These are phyloP conservation scores for Barnettozyma salicaria DNA, from an alignment of 805 yeast genomes.

Conservation along the genomic window DNA sequence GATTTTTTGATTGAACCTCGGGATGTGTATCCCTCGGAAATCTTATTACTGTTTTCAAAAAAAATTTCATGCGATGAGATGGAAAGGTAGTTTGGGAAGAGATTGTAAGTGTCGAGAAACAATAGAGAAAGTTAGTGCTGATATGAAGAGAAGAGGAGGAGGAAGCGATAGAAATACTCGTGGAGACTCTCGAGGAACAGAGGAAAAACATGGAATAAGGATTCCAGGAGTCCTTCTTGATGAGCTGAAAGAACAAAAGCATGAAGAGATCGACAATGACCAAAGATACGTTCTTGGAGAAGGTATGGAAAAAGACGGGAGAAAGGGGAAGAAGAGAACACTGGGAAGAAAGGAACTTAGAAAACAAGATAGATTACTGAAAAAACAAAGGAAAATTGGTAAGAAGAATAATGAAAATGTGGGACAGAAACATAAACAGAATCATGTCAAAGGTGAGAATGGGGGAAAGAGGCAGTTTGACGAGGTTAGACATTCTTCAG, in stretches of 20 bases:
- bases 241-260: constrained; percentile 43
- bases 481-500: constrained; percentile 18
- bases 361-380: constrained; percentile 33
- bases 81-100: no score
- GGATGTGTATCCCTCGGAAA: no score
- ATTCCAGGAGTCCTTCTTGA: constrained; percentile 51
- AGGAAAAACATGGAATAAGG: no score
- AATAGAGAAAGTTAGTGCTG: no score
- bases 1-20: no score
- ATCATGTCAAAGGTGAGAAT: constrained; percentile 26
- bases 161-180: no score
- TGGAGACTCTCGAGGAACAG: no score
- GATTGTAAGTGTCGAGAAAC: no score
- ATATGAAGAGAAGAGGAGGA: no score
- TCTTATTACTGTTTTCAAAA: no score
- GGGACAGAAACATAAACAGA: constrained; percentile 19
- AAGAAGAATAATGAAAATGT: constrained; percentile 4
- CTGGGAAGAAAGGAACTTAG: constrained; percentile 38
- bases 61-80: no score
- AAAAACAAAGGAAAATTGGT: constrained; percentile 9
- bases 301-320: constrained; percentile 35
- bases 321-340: constrained; percentile 30
- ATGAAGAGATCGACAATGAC: no score
- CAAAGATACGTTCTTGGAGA: constrained; percentile 7
- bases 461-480: constrained; percentile 29